A percentile compares a stretch with the other conserved stretches of the same genome.
These are phyloP conservation scores for Fraxinus americana DNA, from an alignment of 257 asterid species.

Conservation along the genomic window DNA sequence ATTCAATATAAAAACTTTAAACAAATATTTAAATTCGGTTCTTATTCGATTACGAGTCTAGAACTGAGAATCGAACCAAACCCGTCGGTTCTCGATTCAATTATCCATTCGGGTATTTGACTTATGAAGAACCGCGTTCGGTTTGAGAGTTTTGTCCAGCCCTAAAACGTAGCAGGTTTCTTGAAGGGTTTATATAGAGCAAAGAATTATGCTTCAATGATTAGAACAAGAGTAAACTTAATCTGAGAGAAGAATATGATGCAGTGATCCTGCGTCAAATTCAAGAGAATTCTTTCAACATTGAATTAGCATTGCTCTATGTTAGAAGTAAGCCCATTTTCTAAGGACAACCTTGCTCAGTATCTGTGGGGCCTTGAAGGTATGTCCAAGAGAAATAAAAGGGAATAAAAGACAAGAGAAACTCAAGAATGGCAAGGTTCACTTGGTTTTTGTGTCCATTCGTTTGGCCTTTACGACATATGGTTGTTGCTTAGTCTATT, in stretches of 20 bases:
- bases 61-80: too few relatives aligned
- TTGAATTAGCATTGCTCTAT: not conserved
- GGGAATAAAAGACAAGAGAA: conserved; percentile 8
- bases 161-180: too few relatives aligned
- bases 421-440: conserved; percentile 17
- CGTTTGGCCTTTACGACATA: not conserved
- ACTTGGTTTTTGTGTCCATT: not conserved
- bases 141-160: too few relatives aligned
- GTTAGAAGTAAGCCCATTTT: conserved; percentile 5
- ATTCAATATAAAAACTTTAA: too few relatives aligned
- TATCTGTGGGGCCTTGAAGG: conserved; percentile 1
- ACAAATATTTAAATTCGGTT: too few relatives aligned
- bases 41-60: too few relatives aligned
- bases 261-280: not conserved
- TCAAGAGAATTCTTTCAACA: conserved; percentile 3
- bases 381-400: conserved; percentile 18
- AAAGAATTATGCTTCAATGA: not conserved
- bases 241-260: not conserved
- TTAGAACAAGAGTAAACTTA: conserved; percentile 18
- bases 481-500: conserved; percentile 1
- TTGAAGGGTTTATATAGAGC: conserved; percentile 19
- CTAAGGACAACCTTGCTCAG: not conserved
- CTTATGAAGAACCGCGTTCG: too few relatives aligned
- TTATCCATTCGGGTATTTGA: too few relatives aligned
- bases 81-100: too few relatives aligned